phyloP scores from a whole-genome alignment of 331 rosid genomes.

The Quercus tomentella region DNA sequence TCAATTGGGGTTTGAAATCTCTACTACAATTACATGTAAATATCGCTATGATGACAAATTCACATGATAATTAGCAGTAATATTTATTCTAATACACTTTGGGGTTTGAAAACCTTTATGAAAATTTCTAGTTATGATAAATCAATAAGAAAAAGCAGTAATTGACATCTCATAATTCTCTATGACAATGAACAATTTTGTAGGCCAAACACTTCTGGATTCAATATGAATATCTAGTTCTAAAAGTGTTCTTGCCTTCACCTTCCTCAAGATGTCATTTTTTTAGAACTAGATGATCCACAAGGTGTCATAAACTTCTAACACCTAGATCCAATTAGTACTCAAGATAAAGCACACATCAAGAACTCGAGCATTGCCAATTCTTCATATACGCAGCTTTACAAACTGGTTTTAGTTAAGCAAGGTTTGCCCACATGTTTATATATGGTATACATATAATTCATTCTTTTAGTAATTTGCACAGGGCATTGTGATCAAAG shows the following conservation, averaged over 20 bases:
- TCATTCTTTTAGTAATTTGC: too few relatives aligned
- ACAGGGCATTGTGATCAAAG: too few relatives aligned
- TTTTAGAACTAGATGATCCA: too few relatives aligned
- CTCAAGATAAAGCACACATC: not conserved
- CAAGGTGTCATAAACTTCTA: not conserved
- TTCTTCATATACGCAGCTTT: not conserved
- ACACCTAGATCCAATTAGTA: not conserved
- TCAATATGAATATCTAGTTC: not conserved
- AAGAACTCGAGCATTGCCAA: not conserved
- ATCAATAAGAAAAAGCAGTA: not conserved
- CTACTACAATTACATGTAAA: not conserved
- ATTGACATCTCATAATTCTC: not conserved
- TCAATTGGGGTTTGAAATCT: not conserved
- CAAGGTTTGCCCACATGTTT: too few relatives aligned
- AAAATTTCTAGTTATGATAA: not conserved
- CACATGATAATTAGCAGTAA: not conserved
- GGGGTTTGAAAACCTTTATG: not conserved
- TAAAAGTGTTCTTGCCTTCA: not conserved
- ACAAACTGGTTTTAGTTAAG: not conserved
- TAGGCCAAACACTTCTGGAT: not conserved
- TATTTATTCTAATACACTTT: not conserved
- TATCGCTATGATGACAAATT: not conserved
- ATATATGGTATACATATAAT: too few relatives aligned
- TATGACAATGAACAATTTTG: not conserved
- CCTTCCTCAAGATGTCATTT: too few relatives aligned